phyloP scores from a whole-genome alignment of 2,329 filamentous ascomycete genomes.

The Ceratocystis colombiana region DNA sequence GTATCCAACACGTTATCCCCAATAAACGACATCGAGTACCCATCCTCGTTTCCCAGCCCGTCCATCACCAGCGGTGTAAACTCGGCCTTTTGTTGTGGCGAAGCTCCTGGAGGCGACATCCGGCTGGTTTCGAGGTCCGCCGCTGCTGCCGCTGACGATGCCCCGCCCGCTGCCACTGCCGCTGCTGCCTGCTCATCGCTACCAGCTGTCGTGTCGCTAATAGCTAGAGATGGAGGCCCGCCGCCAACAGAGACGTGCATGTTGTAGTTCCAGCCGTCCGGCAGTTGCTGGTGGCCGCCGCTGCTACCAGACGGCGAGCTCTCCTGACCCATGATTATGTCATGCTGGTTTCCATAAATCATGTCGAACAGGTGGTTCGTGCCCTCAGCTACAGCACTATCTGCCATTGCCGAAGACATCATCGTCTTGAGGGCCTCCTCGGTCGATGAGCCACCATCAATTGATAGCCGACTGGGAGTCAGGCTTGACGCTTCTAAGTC shows the following conservation, averaged over 20 bases:
- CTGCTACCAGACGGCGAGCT: conserved; percentile 6
- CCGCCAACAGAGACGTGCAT: conserved; percentile 16
- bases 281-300: background rate
- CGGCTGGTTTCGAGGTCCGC: background rate
- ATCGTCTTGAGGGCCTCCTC: conserved; percentile 6
- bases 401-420: conserved; percentile 9
- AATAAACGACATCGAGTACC: conserved; percentile 6
- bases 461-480: background rate
- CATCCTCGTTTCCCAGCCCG: background rate
- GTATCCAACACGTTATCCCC: background rate
- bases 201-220: conserved; percentile 13
- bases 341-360: conserved; percentile 21
- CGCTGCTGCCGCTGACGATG: background rate
- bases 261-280: conserved; percentile 17
- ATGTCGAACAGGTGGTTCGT: conserved; percentile 16
- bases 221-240: conserved; percentile 16
- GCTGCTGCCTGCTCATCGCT: conserved; percentile 6
- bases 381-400: conserved; percentile 10
- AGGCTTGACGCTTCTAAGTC: background rate
- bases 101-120: background rate
- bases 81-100: background rate
- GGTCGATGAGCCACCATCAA: background rate
- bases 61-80: background rate
- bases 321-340: conserved; percentile 7
- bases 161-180: background rate